Evolutionary conservation across 129 eudicot genomes (phyloP), one percentile per base, ranked within the genome.

Genomic region (Lactuca saligna): DNA sequence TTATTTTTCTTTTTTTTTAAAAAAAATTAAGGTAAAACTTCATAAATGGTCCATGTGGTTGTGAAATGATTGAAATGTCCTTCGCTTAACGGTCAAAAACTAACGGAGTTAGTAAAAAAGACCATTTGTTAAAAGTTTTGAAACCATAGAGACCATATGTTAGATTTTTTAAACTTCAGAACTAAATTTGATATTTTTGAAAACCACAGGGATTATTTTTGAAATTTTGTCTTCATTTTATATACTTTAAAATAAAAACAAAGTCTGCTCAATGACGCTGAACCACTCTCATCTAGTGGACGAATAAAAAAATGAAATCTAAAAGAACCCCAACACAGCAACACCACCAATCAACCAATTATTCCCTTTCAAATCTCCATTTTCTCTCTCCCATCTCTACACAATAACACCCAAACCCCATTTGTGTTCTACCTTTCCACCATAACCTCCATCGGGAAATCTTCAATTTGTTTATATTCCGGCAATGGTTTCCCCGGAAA

Each of bases 401-500:
- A 57, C 34, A 59, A 32, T n/a, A 42, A 44, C 67, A 49, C 25
- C 68, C 59, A 37, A 55, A 54, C 34, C 48, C 57, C 56, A 17
- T 29, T 48, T 48, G 37, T 17, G 9, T 60, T 9, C 10, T 32
- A 46, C 13, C 51, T 33, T 49, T 38, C 10, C 16, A 20, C 25
- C 33, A 54, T 14, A 32, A 14, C 33, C 8, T 5, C 69, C 51
- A 56, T 69, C 74, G 71, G 65, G 29, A 63, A 62, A 16, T 35
- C 39, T 42, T 5, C 12, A 15, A 12, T 35, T 51, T 42, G 7
- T 59, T 17, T 20, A 7, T 8, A 44, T 65, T 57, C 60, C 60
- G 53, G 72, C 74, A 51, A 91, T 88, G 94, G 91, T 83, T 6
- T 83, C 88, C 1, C 88, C 86, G 58, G 95, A 91, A 37, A 84